Conservation (phyloP, 2,329 filamentous ascomycete genomes). For the Akanthomyces muscarius region DNA sequence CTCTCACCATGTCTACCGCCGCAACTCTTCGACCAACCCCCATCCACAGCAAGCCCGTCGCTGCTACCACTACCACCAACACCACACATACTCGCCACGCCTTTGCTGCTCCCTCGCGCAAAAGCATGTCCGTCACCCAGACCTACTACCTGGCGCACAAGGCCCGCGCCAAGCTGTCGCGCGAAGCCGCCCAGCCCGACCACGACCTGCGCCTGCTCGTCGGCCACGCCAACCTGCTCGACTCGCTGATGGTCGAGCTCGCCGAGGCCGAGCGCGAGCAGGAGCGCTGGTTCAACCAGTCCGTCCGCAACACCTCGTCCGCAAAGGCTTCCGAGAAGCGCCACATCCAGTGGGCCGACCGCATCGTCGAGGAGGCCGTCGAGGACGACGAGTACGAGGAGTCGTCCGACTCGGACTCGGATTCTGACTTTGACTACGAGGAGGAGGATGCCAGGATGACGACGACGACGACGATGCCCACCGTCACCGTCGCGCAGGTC, state of each 20-base stretch:
- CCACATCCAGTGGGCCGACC: constrained; percentile 85
- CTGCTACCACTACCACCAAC: constrained; percentile 23
- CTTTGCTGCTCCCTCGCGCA: constrained; percentile 50
- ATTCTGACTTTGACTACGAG: constrained; percentile 46
- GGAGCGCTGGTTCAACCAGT: constrained; percentile 97
- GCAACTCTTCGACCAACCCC: constrained; percentile 26
- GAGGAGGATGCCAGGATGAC: constrained; percentile 54
- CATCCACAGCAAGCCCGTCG: constrained; percentile 24
- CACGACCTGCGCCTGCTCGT: constrained; percentile 94
- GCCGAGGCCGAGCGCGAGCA: constrained; percentile 93
- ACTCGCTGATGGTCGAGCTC: constrained; percentile 87
- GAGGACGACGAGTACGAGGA: constrained; percentile 62
- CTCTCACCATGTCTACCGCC: constrained; percentile 30
- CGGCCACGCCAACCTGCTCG: constrained; percentile 96
- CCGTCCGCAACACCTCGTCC: constrained; percentile 61
- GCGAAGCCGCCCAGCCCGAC: constrained; percentile 83
- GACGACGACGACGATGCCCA: constrained; percentile 41
- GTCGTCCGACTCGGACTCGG: constrained; percentile 48
- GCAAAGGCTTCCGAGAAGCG: constrained; percentile 49
- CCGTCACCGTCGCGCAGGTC: constrained; percentile 36
- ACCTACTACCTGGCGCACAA: constrained; percentile 98
- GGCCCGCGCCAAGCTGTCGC: constrained; percentile 91
- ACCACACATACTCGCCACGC: constrained; percentile 23
- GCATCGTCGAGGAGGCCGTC: constrained; percentile 49
- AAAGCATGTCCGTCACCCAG: constrained; percentile 96